These are phyloP conservation scores for Rutstroemia sp. DNA, from an alignment of 2,329 filamentous ascomycete species.

Conservation along the genomic window DNA sequence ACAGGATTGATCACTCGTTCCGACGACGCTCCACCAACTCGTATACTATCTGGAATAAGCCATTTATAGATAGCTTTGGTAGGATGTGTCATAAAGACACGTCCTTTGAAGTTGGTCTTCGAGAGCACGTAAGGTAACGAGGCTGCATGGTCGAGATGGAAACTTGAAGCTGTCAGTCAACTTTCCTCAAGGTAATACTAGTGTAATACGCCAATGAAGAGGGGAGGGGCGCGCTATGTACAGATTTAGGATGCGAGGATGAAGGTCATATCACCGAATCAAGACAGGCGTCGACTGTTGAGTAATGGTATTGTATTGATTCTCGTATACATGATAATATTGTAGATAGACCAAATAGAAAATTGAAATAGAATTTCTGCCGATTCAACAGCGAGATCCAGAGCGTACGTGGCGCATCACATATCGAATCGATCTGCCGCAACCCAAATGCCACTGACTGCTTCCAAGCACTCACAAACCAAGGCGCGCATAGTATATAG, in stretches of 20 bases:
- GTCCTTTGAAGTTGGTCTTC: slow-evolving; percentile 94
- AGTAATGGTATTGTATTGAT: slow-evolving; percentile 38
- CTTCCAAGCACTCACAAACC: background rate
- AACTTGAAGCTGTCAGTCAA: slow-evolving; percentile 49
- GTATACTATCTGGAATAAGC: slow-evolving; percentile 94
- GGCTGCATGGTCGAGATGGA: slow-evolving; percentile 96
- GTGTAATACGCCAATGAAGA: slow-evolving; percentile 5
- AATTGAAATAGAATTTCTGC: slow-evolving; percentile 1
- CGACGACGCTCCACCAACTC: slow-evolving; percentile 68
- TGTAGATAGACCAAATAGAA: slow-evolving; percentile 6
- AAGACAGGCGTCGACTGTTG: slow-evolving; percentile 27
- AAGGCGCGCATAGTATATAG: background rate
- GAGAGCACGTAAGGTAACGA: slow-evolving; percentile 95
- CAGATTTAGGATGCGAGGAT: slow-evolving; percentile 17
- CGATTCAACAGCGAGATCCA: background rate
- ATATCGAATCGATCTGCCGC: background rate
- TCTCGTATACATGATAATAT: slow-evolving; percentile 32
- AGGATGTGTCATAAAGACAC: slow-evolving; percentile 98
- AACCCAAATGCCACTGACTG: background rate
- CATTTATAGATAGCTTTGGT: slow-evolving; percentile 99
- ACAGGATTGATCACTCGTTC: slow-evolving; percentile 56
- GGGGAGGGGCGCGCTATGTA: slow-evolving; percentile 22
- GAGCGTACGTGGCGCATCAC: background rate
- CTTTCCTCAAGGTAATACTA: background rate
- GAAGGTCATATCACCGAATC: slow-evolving; percentile 28